Conservation (phyloP, 257 asterid species). For the Nicotiana noctiflora region DNA sequence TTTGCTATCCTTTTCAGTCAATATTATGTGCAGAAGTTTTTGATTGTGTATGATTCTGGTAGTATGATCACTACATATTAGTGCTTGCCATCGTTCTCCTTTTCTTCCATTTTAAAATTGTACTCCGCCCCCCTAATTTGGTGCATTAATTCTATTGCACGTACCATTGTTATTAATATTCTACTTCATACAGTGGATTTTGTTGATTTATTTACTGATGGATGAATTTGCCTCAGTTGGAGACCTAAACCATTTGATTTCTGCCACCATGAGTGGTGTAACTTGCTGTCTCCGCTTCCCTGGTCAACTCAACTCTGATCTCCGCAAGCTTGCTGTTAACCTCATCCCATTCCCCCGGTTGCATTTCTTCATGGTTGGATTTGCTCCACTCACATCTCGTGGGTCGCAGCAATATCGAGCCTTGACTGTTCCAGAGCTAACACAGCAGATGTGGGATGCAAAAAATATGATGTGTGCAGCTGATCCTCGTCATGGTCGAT, state of each 20-base stretch:
- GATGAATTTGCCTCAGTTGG: constrained; percentile 5
- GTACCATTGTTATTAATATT: neutral
- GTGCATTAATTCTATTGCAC: neutral
- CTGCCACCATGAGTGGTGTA: constrained; percentile 13
- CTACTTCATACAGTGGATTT: neutral
- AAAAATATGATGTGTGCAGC: constrained; percentile 12
- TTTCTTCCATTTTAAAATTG: neutral
- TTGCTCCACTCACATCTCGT: constrained; percentile 11
- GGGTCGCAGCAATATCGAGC: constrained; percentile 12
- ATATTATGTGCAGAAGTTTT: neutral
- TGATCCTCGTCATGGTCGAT: constrained; percentile 14
- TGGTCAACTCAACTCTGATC: constrained; percentile 13
- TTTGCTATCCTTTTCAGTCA: neutral
- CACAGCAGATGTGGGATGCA: constrained; percentile 13
- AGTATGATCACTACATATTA: neutral
- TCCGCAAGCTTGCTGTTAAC: constrained; percentile 13
- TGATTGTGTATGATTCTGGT: neutral
- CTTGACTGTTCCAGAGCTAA: constrained; percentile 10
- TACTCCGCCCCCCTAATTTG: neutral
- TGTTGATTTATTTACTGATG: neutral
- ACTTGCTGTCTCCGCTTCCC: constrained; percentile 14
- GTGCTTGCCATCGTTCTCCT: neutral
- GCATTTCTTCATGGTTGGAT: constrained; percentile 12
- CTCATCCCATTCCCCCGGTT: constrained; percentile 10
- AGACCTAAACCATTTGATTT: constrained; percentile 11